Percentiles rank a stretch among this genome's conserved stretches.
These are phyloP conservation scores for Cytospora piceae DNA, from an alignment of 2,329 filamentous ascomycete species.

Conservation along the genomic window DNA sequence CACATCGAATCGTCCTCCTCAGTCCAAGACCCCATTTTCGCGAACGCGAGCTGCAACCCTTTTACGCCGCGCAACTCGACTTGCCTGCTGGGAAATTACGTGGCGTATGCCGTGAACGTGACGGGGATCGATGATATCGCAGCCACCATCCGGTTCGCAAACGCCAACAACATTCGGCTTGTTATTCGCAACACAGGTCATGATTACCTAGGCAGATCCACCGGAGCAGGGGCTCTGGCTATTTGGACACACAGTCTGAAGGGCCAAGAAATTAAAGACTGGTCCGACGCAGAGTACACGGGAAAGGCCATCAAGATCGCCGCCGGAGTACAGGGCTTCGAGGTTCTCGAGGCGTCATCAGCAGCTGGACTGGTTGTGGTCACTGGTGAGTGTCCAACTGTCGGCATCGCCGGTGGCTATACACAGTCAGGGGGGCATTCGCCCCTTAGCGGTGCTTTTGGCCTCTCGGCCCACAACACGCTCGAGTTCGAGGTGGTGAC, in stretches of 20 bases:
- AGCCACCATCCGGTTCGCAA: slow-evolving; percentile 41
- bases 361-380: slow-evolving; percentile 45
- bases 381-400: slow-evolving; percentile 40
- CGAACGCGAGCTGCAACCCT: slow-evolving; percentile 38
- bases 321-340: slow-evolving; percentile 56
- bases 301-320: slow-evolving; percentile 59
- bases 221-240: slow-evolving; percentile 42
- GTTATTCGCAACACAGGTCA: slow-evolving; percentile 56
- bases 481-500: slow-evolving; percentile 53
- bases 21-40: slow-evolving; percentile 33
- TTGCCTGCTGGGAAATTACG: slow-evolving; percentile 44
- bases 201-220: slow-evolving; percentile 47
- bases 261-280: slow-evolving; percentile 34
- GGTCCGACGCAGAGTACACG: slow-evolving; percentile 38
- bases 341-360: slow-evolving; percentile 54
- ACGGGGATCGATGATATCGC: slow-evolving; percentile 33
- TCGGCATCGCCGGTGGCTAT: slow-evolving; percentile 54
- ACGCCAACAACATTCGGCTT: slow-evolving; percentile 47
- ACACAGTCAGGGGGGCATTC: slow-evolving; percentile 58
- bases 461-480: slow-evolving; percentile 54
- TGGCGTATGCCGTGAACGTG: slow-evolving; percentile 38
- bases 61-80: slow-evolving; percentile 41
- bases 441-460: slow-evolving; percentile 52
- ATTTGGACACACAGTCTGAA: slow-evolving; percentile 54
- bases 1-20: slow-evolving; percentile 21